Evolutionary conservation across 495 filamentous ascomycete genomes (phyloP).

Genomic region (Darksidea phi): DNA sequence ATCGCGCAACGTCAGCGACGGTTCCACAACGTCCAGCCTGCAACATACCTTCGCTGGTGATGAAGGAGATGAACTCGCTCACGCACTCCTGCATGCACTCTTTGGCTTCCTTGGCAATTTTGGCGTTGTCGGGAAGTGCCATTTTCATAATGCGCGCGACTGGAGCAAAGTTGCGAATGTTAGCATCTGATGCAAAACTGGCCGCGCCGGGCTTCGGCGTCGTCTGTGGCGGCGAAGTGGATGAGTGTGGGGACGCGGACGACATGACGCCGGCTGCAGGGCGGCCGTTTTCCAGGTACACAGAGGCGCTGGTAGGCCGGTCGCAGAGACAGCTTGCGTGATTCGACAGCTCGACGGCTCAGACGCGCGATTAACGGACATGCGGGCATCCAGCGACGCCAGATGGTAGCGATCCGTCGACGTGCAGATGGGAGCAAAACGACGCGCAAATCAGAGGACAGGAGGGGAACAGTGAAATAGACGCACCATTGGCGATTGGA

Average conservation of each 20-base stretch:
- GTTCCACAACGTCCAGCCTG: slow-evolving; percentile 2
- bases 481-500: slow-evolving; percentile 99
- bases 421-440: slow-evolving; percentile 52
- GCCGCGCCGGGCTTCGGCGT: slow-evolving; percentile 19
- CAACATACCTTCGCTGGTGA: slow-evolving; percentile 88
- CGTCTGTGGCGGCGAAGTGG: slow-evolving; percentile 41
- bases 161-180: slow-evolving; percentile 84
- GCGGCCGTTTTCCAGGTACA: slow-evolving; percentile 36
- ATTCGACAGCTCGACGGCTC: slow-evolving; percentile 42
- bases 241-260: slow-evolving; percentile 47
- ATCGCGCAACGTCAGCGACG: slow-evolving; percentile 9
- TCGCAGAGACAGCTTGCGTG: slow-evolving; percentile 32
- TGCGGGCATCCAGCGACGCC: slow-evolving; percentile 51
- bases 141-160: slow-evolving; percentile 99
- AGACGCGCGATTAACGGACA: slow-evolving; percentile 48
- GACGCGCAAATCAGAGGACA: slow-evolving; percentile 56
- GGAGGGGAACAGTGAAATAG: slow-evolving; percentile 30
- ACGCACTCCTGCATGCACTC: slow-evolving; percentile 99
- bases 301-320: slow-evolving; percentile 18
- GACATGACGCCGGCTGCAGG: slow-evolving; percentile 40
- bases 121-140: slow-evolving; percentile 94
- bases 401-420: slow-evolving; percentile 44
- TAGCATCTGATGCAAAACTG: slow-evolving; percentile 65
- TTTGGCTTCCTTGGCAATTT: slow-evolving; percentile 98
- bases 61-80: slow-evolving; percentile 99